Evolutionary conservation across 805 yeast genomes (phyloP).

Genomic region (Scheffersomyces amazonensis): DNA sequence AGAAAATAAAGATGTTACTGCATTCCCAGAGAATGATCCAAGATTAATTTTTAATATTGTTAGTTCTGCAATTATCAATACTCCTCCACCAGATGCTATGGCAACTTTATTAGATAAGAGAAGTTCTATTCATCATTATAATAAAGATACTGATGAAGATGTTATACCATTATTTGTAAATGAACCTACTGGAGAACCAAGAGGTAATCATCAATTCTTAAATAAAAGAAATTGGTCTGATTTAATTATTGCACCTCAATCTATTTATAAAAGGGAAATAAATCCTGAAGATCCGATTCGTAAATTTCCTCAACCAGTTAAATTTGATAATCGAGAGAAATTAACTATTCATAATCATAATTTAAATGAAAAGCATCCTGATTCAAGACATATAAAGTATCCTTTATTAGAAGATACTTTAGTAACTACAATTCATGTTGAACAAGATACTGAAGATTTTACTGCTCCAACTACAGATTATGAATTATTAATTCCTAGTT

Average conservation of each 20-base stretch:
- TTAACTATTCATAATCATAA: neutral
- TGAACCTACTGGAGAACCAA: constrained; percentile 52
- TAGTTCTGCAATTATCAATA: constrained; percentile 86
- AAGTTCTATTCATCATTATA: constrained; percentile 66
- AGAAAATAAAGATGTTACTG: constrained; percentile 36
- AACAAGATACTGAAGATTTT: constrained; percentile 49
- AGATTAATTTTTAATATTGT: constrained; percentile 78
- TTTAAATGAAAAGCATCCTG: constrained; percentile 11
- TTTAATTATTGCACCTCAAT: constrained; percentile 50
- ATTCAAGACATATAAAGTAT: constrained; percentile 43
- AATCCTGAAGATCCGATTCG: constrained; percentile 13
- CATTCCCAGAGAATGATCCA: constrained; percentile 65
- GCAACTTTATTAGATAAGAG: constrained; percentile 69
- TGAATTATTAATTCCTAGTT: constrained; percentile 67
- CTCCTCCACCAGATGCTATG: constrained; percentile 91
- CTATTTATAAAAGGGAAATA: constrained; percentile 18
- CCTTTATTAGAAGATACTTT: constrained; percentile 57
- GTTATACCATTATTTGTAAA: constrained; percentile 66
- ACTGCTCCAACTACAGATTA: constrained; percentile 60
- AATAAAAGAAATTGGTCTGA: constrained; percentile 75
- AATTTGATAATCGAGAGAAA: constrained; percentile 7
- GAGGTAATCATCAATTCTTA: constrained; percentile 52
- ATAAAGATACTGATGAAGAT: constrained; percentile 68
- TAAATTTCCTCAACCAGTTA: constrained; percentile 45
- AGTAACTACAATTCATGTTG: constrained; percentile 72